These are phyloP conservation scores for Auricularia sp. DNA, from an alignment of 768 basidiomycete genomes.

Conservation along the genomic window DNA sequence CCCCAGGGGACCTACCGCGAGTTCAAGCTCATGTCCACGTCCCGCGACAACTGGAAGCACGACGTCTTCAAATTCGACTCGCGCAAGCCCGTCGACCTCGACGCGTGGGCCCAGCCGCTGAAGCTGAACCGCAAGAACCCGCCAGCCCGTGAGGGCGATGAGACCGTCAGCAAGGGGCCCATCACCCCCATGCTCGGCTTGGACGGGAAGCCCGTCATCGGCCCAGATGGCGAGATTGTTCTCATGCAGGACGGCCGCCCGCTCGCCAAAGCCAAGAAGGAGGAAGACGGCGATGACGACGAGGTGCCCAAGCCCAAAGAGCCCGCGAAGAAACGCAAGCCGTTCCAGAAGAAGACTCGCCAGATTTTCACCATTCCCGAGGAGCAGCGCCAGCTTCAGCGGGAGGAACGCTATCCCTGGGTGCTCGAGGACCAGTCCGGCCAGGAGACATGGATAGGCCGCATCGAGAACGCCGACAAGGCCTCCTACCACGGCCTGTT, in stretches of 20 bases:
- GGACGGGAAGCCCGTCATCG: slow-evolving; percentile 79
- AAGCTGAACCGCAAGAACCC: slow-evolving; percentile 84
- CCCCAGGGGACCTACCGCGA: slow-evolving; percentile 50
- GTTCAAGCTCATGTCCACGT: slow-evolving; percentile 69
- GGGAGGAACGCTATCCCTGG: slow-evolving; percentile 87
- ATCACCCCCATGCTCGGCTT: slow-evolving; percentile 68
- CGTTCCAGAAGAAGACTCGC: slow-evolving; percentile 72
- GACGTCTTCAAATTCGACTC: slow-evolving; percentile 89
- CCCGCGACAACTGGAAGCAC: slow-evolving; percentile 81
- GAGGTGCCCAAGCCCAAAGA: slow-evolving; percentile 34
- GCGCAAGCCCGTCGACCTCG: slow-evolving; percentile 59
- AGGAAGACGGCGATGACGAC: slow-evolving; percentile 10
- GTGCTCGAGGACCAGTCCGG: slow-evolving; percentile 74
- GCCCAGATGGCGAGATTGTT: slow-evolving; percentile 62
- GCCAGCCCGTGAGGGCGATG: slow-evolving; percentile 33
- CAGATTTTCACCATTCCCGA: slow-evolving; percentile 79
- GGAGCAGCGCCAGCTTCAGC: slow-evolving; percentile 62
- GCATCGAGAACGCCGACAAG: slow-evolving; percentile 68
- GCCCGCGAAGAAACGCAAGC: slow-evolving; percentile 38
- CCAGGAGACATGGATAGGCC: slow-evolving; percentile 69
- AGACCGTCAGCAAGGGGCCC: slow-evolving; percentile 9
- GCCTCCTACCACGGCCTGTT: slow-evolving; percentile 70
- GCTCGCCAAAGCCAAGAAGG: slow-evolving; percentile 26
- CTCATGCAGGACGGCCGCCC: slow-evolving; percentile 64
- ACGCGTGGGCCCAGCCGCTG: slow-evolving; percentile 61